Conservation (phyloP, 768 basidiomycete genomes). For the Gymnopilus dilepis region DNA sequence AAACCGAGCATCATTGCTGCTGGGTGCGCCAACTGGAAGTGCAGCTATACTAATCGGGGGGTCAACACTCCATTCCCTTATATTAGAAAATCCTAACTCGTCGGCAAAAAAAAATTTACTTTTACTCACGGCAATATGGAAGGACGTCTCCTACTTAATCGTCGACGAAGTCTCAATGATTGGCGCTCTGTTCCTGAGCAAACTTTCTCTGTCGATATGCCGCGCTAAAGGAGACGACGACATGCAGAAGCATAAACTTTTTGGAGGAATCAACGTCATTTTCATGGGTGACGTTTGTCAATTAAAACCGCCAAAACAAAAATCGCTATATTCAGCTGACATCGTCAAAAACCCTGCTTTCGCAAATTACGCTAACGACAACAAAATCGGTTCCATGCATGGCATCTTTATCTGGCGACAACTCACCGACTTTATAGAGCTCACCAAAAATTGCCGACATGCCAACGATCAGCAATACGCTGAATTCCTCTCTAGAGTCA, state of each 20-base stretch:
- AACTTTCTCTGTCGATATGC: background rate
- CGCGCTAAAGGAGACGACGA: background rate
- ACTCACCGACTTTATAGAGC: background rate
- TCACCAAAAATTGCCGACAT: background rate
- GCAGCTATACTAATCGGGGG: background rate
- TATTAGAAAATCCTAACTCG: background rate
- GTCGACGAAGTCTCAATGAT: background rate
- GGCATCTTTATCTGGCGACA: background rate
- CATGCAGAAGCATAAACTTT: background rate
- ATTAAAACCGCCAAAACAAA: background rate
- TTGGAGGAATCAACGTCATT: background rate
- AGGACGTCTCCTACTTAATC: background rate
- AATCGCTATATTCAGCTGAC: background rate
- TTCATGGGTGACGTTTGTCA: background rate
- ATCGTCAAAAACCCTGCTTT: background rate
- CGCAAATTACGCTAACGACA: background rate
- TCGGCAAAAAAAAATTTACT: background rate
- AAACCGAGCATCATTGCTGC: background rate
- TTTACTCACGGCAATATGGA: background rate
- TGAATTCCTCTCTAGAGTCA: background rate
- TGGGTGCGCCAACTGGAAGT: background rate
- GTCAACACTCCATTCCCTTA: background rate
- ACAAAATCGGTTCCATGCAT: background rate
- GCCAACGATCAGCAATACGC: background rate
- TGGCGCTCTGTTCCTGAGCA: background rate